Evolutionary conservation across 768 basidiomycete genomes (phyloP), one percentile per base, ranked within the genome.

Genomic region (Lepiota subincarnata): DNA sequence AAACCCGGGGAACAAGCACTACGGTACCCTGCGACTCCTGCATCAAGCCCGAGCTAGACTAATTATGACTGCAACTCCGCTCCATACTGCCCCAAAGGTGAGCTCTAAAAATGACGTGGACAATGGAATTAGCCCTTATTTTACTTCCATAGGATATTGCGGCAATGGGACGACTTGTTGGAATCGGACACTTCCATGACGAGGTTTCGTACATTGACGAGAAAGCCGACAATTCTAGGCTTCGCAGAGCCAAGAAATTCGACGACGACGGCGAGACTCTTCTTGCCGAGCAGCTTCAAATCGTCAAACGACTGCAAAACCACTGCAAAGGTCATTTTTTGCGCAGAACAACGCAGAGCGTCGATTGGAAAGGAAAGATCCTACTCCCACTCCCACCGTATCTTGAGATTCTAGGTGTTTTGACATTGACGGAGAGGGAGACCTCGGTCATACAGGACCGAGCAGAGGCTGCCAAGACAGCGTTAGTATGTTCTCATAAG

Each of bases 21-120:
- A 19, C 4, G 45, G 26, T 26, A 24, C 46, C 0, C 50, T 57
- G 31, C 36, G 19, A 2, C 26, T 57, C 31, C 14, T 47, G 12
- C 16, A 31, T 2, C 16, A 47, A 16, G 22, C 19, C 7, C 36
- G 18, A 0, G 20, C 65, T 0, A 48, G 53, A 1, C 18, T 69
- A 1, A 50, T 63, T 2, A 46, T 65, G 41, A 68, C 68, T 1
- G 69, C 64, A 0, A 70, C 68, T 0, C 68, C 69, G 0, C 55
- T 70, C 1, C 67, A 64, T 36, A 69, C 24, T 2, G 24, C 24
- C 5, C 24, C 24, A 5, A 24, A 5, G 3, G 24, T 24, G 24
- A 24, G 24, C 2, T 24, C n/a, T n/a, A n/a, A n/a, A n/a, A 24
- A 2, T 24, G 24, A 24, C 24, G 24, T 5, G 3, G 2, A 5